phyloP scores from a whole-genome alignment of 163 green algal species.

The Prototheca wickerhamii region DNA sequence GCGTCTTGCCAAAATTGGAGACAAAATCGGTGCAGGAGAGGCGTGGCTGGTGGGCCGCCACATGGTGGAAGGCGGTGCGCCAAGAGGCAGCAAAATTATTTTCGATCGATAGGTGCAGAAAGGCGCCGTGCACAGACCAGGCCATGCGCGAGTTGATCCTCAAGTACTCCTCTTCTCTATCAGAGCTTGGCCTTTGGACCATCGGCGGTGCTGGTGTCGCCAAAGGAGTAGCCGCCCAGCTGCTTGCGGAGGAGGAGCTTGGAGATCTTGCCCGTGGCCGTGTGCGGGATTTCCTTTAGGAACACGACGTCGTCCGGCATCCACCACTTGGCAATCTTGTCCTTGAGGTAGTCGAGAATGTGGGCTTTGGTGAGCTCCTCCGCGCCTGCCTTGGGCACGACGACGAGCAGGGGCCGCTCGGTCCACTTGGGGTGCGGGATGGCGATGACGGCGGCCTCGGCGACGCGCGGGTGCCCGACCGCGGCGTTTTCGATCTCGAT shows the following conservation, averaged over 20 bases:
- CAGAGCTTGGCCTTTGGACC: background rate
- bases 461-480: conserved; percentile 39
- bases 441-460: conserved; percentile 64
- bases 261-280: conserved; percentile 45
- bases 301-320: conserved; percentile 71
- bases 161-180: no score
- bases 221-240: conserved; percentile 1
- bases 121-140: no score
- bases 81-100: background rate
- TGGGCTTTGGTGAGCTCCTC: conserved; percentile 30
- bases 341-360: conserved; percentile 29
- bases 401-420: conserved; percentile 67
- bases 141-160: no score
- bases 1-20: no score
- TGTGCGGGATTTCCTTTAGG: conserved; percentile 65
- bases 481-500: conserved; percentile 76
- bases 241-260: conserved; percentile 5
- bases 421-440: conserved; percentile 60
- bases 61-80: no score
- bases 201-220: background rate
- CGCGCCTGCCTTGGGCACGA: conserved; percentile 26
- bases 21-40: no score
- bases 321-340: conserved; percentile 44
- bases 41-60: no score
- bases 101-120: background rate